Evolutionary conservation across 164 flowering plant species (phyloP), one percentile per base, ranked within the genome.

Genomic region (Piper longum): DNA sequence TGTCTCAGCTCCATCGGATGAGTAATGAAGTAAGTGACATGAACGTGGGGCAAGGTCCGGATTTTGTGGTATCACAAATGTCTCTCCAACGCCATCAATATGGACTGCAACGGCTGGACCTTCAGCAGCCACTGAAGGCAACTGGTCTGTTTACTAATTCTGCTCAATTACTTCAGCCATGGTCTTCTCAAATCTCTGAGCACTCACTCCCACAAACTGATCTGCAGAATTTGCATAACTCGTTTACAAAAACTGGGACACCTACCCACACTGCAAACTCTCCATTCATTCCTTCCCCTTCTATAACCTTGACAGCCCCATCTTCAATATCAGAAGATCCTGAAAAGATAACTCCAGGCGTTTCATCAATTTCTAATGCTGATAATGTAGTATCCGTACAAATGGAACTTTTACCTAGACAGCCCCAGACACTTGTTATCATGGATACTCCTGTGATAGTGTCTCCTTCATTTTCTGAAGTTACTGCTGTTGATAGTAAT

Each of bases 381-480:
- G 95, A 80, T 77, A 82, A 79, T 76, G 60, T 71, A 63, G 82
- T 73, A 43, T 78, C 78, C 56, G 81, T 76, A 63, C 97, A 83
- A 68, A 55, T 76, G 57, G 69, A 68, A 60, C 69, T 67, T 66
- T 63, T 71, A 55, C 69, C 64, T 39, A 64, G 73, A 54, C 75
- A 79, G 42, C 71, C 78, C 6, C 88, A 76, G 41, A 81, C 91
- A 52, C 84, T 86, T 75, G 89, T 91, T 26, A 26, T 26, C 44
- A 87, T 90, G 70, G 92, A 85, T 41, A 88, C 95, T 61, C 95
- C 96, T 71, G 98, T 95, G 70, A 86, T 90, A 18, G 92, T 95
- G 52, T 93, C 97, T n/a, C 96, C 95, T 41, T 77, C 86, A 70
- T 85, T 86, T 36, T 90, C 88, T 6, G 95, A 92, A 70, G 82